Evolutionary conservation across 2,329 filamentous ascomycete species (phyloP).

Genomic region (Hansfordia pulvinata): DNA sequence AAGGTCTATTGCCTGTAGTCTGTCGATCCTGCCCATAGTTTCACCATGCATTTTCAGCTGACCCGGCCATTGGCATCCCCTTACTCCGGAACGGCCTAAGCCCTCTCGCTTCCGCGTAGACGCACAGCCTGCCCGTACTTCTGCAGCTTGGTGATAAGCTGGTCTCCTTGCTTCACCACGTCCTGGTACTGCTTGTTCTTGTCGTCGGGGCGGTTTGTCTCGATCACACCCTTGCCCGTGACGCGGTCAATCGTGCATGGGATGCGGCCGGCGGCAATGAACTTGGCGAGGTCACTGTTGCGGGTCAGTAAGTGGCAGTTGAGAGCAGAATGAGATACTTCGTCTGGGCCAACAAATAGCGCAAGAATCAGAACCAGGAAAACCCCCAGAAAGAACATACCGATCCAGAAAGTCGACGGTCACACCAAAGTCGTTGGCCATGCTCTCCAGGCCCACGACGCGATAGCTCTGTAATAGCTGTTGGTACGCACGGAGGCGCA

Average conservation of each 20-base stretch:
- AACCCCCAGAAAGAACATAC: slow-evolving; percentile 33
- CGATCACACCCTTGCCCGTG: slow-evolving; percentile 89
- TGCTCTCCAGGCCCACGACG: slow-evolving; percentile 90
- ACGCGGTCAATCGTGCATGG: slow-evolving; percentile 97
- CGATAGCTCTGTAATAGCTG: slow-evolving; percentile 96
- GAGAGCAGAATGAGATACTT: slow-evolving; percentile 1
- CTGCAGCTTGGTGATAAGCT: slow-evolving; percentile 96
- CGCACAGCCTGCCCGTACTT: slow-evolving; percentile 97
- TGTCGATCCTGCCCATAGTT: too few species aligned
- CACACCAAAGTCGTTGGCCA: slow-evolving; percentile 95
- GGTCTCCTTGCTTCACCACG: slow-evolving; percentile 92
- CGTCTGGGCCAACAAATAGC: too few species aligned
- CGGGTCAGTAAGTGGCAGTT: slow-evolving; percentile 2
- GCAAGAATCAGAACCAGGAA: not conserved
- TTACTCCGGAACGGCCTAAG: too few species aligned
- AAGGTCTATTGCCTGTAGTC: too few species aligned
- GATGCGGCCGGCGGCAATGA: slow-evolving; percentile 89
- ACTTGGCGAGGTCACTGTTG: slow-evolving; percentile 78
- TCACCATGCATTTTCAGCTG: too few species aligned
- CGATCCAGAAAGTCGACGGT: slow-evolving; percentile 92
- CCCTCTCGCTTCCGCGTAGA: slow-evolving; percentile 85
- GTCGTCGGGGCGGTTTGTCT: slow-evolving; percentile 94
- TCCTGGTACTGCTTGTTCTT: slow-evolving; percentile 99
- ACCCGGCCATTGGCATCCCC: too few species aligned
- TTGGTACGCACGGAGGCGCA: slow-evolving; percentile 91